A percentile compares a stretch with the other conserved stretches of the same genome.
Evolutionary conservation across 441 rosid genomes (phyloP).

Genomic region (Arabidopsis lyrata): DNA sequence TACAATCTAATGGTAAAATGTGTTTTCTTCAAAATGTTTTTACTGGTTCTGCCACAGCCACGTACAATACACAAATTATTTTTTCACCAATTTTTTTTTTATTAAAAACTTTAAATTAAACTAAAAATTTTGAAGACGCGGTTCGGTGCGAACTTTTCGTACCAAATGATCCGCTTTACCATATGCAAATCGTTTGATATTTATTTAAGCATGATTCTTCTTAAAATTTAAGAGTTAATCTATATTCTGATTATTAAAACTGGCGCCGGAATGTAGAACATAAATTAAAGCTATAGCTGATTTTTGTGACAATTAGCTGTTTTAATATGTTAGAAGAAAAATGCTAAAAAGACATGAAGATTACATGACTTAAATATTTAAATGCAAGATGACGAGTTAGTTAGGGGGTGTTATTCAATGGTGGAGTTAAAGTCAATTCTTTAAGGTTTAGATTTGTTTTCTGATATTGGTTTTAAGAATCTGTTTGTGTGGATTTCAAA

Average conservation of each 20-base stretch:
- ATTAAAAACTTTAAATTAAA: too few relatives aligned
- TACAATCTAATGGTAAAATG: neutral
- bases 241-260: neutral
- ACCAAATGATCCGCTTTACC: too few relatives aligned
- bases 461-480: too few relatives aligned
- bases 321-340: neutral
- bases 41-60: neutral
- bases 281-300: too few relatives aligned
- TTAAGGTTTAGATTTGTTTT: too few relatives aligned
- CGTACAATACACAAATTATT: neutral
- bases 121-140: too few relatives aligned
- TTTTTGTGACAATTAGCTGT: neutral
- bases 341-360: slow-evolving; percentile 17
- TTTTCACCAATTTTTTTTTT: neutral
- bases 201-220: neutral
- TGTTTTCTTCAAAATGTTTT: neutral
- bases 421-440: too few relatives aligned
- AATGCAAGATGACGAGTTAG: slow-evolving; percentile 8
- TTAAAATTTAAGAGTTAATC: neutral
- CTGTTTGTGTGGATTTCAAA: too few relatives aligned
- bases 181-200: neutral
- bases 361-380: slow-evolving; percentile 28
- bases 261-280: neutral
- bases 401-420: too few relatives aligned
- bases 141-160: too few relatives aligned